Base-by-base conservation (phyloP, 345 rosid genomes). In the Murraya paniculata region DNA sequence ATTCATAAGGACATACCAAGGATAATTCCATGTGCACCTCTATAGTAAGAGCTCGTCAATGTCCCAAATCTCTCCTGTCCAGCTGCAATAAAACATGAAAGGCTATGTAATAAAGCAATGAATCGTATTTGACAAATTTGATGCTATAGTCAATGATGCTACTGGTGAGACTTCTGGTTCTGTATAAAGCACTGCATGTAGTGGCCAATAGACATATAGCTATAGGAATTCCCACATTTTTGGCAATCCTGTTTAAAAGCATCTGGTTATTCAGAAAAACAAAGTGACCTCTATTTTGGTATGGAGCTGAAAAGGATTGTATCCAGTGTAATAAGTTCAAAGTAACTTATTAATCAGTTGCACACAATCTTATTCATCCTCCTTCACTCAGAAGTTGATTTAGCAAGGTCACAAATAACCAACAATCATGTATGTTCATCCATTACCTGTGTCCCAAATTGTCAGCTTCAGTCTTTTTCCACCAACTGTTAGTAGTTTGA, bases 1-100 rank as follows among this genome's bases (percentile, higher is more conserved):
- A 36, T 33, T 27, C n/a, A 14, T 9, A 68, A 33, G 45, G 71
- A n/a, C 87, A 78, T 89, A 96, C 99, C 97, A 9, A 96, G 98
- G 56, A 96, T 86, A 77, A 96, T 91, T 50, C 99, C 99, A 39
- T 96, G 98, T 25, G 98, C 90, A 28, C 98, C 99, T 81, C 99
- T 90, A 64, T 91, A 96, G 82, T 96, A 96, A 65, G 99, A 96
- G 83, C 90, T 92, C 3, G 87, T 89, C 81, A 96, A 61, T 71
- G 89, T 85, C 71, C 99, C 96, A 78, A 96, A 96, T 73, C 97
- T 90, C 81, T 96, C 99, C 83, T 94, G 99, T 66, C 99, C 99
- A 82, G 98, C 99, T 96, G 85, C 85, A 89, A 83, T 69, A 58
- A 67, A 80, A 71, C 64, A 79, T 22, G 45, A 73, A 30, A 50